phyloP scores from a whole-genome alignment of 2,329 filamentous ascomycete species.

The Diaporthe citrichinensis region DNA sequence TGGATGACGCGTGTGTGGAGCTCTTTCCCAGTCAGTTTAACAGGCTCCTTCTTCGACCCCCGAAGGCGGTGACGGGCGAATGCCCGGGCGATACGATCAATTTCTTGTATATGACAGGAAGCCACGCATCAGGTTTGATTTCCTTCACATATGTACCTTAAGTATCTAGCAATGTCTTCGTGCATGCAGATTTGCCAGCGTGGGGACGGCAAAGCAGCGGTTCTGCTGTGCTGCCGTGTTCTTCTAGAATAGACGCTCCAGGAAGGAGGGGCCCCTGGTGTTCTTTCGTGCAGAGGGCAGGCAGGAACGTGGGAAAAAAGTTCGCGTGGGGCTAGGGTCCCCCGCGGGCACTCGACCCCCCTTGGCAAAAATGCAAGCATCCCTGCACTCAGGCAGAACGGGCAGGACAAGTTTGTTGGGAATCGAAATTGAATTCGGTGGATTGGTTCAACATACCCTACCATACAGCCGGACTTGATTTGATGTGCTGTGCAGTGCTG shows the following conservation, averaged over 20 bases:
- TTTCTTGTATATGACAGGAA: not conserved
- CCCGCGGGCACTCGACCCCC: conserved; percentile 27
- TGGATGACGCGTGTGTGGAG: conserved; percentile 36
- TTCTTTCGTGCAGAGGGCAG: conserved; percentile 18
- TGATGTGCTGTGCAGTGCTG: conserved; percentile 13
- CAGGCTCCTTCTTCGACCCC: not conserved
- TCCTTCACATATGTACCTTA: not conserved
- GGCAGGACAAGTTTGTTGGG: conserved; percentile 30
- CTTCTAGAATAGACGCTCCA: not conserved
- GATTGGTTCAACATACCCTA: conserved; percentile 32
- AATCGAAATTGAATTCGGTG: conserved; percentile 34
- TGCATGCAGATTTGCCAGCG: not conserved
- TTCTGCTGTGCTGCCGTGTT: not conserved
- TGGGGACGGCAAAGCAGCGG: not conserved
- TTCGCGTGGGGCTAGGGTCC: conserved; percentile 29
- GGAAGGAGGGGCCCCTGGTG: conserved; percentile 28
- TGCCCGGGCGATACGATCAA: not conserved
- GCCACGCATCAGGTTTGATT: not conserved
- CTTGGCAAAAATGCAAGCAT: conserved; percentile 21
- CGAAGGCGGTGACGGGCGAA: conserved; percentile 21
- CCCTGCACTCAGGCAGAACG: conserved; percentile 32
- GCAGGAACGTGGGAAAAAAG: conserved; percentile 14
- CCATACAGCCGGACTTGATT: conserved; percentile 19
- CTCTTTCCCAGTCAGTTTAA: conserved; percentile 32
- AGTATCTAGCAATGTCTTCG: not conserved